A percentile compares a stretch with the other conserved stretches of the same genome.
Conservation (phyloP, 768 basidiomycete species). For the Tephrocybe sp. region DNA sequence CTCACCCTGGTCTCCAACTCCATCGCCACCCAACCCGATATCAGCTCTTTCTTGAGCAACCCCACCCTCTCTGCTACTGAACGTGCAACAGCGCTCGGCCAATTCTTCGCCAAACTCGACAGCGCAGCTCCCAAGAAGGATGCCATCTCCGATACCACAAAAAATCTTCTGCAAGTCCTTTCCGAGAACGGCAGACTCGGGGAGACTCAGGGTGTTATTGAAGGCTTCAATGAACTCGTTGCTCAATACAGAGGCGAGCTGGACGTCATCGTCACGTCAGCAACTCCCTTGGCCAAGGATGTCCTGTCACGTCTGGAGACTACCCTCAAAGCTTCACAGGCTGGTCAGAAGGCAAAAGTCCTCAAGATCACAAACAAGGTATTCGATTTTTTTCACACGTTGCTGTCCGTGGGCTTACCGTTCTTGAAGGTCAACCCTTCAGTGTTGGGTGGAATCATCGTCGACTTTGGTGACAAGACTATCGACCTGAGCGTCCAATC, state of each 20-base stretch:
- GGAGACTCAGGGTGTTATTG: conserved; percentile 84
- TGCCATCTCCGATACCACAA: conserved; percentile 80
- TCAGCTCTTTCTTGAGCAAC: conserved; percentile 78
- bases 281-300: conserved; percentile 76
- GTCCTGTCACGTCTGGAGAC: conserved; percentile 78
- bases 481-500: conserved; percentile 95
- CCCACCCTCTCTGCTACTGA: conserved; percentile 88
- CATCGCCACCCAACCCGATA: conserved; percentile 64
- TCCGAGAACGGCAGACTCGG: conserved; percentile 91
- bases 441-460: conserved; percentile 89
- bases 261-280: conserved; percentile 89
- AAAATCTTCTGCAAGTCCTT: conserved; percentile 87
- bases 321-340: conserved; percentile 81
- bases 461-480: conserved; percentile 98
- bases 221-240: conserved; percentile 89
- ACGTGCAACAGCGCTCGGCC: conserved; percentile 63
- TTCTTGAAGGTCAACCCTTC: conserved; percentile 77
- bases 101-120: conserved; percentile 70
- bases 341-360: conserved; percentile 83
- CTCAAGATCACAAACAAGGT: conserved; percentile 94
- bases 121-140: conserved; percentile 66
- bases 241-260: conserved; percentile 91
- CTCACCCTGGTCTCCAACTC: conserved; percentile 68
- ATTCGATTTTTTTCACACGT: conserved; percentile 8
- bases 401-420: background rate